Evolutionary conservation across 1,284 basidiomycete species (phyloP).

Genomic region (Stygiomarasmius scandens): DNA sequence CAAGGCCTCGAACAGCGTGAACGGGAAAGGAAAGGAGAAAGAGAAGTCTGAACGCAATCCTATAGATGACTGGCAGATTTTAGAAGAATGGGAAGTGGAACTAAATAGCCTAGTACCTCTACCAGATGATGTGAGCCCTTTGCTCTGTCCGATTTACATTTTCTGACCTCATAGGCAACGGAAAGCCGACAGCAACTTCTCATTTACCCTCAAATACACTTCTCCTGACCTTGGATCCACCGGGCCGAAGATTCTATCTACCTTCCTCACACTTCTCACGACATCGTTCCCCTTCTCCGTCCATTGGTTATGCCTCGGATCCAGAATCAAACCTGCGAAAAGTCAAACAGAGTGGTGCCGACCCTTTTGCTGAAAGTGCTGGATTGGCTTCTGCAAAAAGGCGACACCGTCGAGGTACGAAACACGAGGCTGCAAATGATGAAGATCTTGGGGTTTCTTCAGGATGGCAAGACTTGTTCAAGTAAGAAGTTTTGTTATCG

Average conservation of each 20-base stretch:
- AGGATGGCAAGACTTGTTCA: slow-evolving; percentile 69
- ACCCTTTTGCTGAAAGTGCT: slow-evolving; percentile 15
- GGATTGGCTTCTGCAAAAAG: slow-evolving; percentile 28
- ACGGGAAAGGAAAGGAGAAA: slow-evolving; percentile 49
- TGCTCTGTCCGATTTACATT: neutral
- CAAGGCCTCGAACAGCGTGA: neutral
- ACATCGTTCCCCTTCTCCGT: slow-evolving; percentile 50
- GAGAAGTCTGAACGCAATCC: slow-evolving; percentile 15
- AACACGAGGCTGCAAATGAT: slow-evolving; percentile 19
- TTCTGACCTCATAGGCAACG: slow-evolving; percentile 24
- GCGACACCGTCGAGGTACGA: slow-evolving; percentile 30
- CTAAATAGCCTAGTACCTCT: slow-evolving; percentile 64
- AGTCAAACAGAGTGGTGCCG: slow-evolving; percentile 31
- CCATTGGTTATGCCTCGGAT: slow-evolving; percentile 70
- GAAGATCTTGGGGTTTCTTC: slow-evolving; percentile 43
- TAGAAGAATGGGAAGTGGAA: slow-evolving; percentile 72
- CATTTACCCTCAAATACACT: slow-evolving; percentile 75
- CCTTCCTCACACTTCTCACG: slow-evolving; percentile 36
- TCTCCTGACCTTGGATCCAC: slow-evolving; percentile 63
- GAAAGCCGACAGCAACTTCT: slow-evolving; percentile 46
- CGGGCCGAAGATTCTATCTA: slow-evolving; percentile 60
- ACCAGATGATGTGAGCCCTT: slow-evolving; percentile 58
- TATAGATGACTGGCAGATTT: slow-evolving; percentile 55
- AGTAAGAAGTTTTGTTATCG: slow-evolving; percentile 44
- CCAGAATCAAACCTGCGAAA: slow-evolving; percentile 56